phyloP scores from a whole-genome alignment of 805 yeast species.

The Pichia insulana region DNA sequence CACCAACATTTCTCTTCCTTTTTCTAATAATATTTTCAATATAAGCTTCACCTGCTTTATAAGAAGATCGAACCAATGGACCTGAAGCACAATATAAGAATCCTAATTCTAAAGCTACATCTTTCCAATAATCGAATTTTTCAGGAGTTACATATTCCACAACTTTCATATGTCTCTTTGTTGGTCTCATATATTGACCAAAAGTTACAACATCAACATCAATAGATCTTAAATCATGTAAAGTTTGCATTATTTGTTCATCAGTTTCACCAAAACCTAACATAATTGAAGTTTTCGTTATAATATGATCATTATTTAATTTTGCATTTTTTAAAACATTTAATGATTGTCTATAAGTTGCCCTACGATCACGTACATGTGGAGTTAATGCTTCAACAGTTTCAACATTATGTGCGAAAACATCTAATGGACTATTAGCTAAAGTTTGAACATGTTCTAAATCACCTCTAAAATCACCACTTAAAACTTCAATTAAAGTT shows the following conservation, averaged over 20 bases:
- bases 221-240: slow-evolving; percentile 65
- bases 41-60: slow-evolving; percentile 97
- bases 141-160: slow-evolving; percentile 92
- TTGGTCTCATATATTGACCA: slow-evolving; percentile 99
- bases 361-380: slow-evolving; percentile 91
- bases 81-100: slow-evolving; percentile 96
- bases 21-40: slow-evolving; percentile 87
- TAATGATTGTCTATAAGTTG: slow-evolving; percentile 85
- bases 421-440: slow-evolving; percentile 86
- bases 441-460: slow-evolving; percentile 67
- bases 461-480: slow-evolving; percentile 95
- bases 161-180: slow-evolving; percentile 97
- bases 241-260: slow-evolving; percentile 70
- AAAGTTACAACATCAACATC: slow-evolving; percentile 92
- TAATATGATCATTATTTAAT: slow-evolving; percentile 56
- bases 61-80: slow-evolving; percentile 91
- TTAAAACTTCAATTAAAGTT: slow-evolving; percentile 82
- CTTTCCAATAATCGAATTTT: slow-evolving; percentile 89
- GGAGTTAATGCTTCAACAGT: slow-evolving; percentile 95
- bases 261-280: slow-evolving; percentile 95
- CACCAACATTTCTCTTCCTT: slow-evolving; percentile 42
- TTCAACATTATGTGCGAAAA: slow-evolving; percentile 93
- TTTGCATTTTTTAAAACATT: slow-evolving; percentile 76
- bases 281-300: slow-evolving; percentile 94
- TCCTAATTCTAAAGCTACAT: slow-evolving; percentile 78